Conservation (phyloP, 768 basidiomycete genomes). For the Crepidotus variabilis region DNA sequence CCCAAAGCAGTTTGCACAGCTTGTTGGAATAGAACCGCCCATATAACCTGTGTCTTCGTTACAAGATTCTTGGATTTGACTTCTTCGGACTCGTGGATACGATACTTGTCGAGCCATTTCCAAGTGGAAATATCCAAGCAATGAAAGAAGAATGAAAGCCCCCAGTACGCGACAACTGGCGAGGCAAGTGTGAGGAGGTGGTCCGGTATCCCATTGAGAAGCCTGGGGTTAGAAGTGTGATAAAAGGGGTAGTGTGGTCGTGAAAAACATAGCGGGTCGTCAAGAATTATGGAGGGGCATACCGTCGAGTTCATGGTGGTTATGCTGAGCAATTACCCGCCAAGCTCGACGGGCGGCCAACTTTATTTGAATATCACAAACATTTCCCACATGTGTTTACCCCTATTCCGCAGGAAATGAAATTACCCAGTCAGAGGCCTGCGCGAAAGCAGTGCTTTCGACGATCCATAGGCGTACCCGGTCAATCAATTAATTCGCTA, state of each 20-base stretch:
- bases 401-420: no score
- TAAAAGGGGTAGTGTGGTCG: conserved; percentile 48
- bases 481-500: no score
- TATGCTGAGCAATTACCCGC: conserved; percentile 3
- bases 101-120: conserved; percentile 76
- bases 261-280: conserved; percentile 33
- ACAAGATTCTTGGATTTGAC: conserved; percentile 72
- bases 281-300: conserved; percentile 28
- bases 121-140: conserved; percentile 72
- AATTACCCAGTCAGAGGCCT: no score
- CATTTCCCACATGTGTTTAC: neutral
- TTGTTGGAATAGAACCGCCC: conserved; percentile 86
- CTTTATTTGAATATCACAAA: neutral
- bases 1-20: conserved; percentile 78
- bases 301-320: conserved; percentile 34
- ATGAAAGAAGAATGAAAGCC: conserved; percentile 75
- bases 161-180: conserved; percentile 86
- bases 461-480: no score
- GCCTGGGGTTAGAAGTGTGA: conserved; percentile 37
- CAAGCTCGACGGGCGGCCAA: no score
- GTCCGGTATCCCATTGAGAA: conserved; percentile 66
- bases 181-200: conserved; percentile 63
- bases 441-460: no score
- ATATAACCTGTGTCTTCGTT: conserved; percentile 65
- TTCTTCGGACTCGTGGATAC: conserved; percentile 87